Base-by-base conservation (phyloP, 176 grass and related monocot species). In the Zoysia pacifica region DNA sequence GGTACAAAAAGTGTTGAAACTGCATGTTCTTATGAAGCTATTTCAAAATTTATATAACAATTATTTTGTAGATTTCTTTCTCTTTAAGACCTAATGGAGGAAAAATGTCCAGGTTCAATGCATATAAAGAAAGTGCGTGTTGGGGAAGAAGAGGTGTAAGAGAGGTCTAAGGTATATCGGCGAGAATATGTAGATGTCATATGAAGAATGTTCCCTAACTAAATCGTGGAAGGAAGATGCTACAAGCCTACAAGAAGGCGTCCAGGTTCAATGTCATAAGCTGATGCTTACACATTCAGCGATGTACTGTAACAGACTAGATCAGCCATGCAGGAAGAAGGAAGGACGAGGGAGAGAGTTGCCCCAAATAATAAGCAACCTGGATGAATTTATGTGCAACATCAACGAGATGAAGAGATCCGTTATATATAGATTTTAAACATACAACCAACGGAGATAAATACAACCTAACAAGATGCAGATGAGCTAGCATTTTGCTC, bases 201-300 rank as follows among this genome's bases (percentile, higher is more conserved):
- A 63, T 16, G 65, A 44, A 69, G 65, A 79, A 46, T 55, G 49
- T 69, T 20, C 51, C 9, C 68, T 50, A 13, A 72, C 58, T 11
- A 49, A 13, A 18, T 16, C 7, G 2, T 65, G 7, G 18, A 64
- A 73, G 12, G 38, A 48, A 47, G 28, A 12, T 7, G 28, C 28
- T 28, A 28, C 28, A 6, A 69, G 14, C 39, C 43, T 35, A 9
- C 15, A 13, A 10, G 58, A 39, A 67, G 48, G 48, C 20, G 49
- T 83, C 81, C 51, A 67, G 62, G 81, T 82, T 82, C 79, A 73
- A 9, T 50, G 72, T 7, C 51, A 53, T 35, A 38, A 6, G 16
- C 7, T 9, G 69, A 9, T 44, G 28, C 28, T 28, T 28, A 28
- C 28, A 28, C 28, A 28, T 28, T 28, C 28, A 28, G 28, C 28